These are phyloP conservation scores for Alternaria sp. DNA, from an alignment of 2,329 filamentous ascomycete species.

Conservation along the genomic window DNA sequence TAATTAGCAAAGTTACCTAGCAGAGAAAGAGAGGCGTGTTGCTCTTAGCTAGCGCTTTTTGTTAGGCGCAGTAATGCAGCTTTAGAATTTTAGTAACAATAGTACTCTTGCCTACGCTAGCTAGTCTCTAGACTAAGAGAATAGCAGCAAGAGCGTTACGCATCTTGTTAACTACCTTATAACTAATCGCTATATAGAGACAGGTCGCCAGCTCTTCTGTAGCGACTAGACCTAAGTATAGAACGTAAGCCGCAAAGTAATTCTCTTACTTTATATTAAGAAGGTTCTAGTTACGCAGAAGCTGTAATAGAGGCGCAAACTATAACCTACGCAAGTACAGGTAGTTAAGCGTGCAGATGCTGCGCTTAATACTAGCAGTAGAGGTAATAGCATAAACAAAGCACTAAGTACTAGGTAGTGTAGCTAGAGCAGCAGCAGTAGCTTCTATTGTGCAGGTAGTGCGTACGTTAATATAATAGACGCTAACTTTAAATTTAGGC, in stretches of 20 bases:
- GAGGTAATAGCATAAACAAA: not conserved
- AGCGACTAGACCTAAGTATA: not conserved
- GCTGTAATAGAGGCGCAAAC: not conserved
- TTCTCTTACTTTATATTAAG: not conserved
- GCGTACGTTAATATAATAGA: not conserved
- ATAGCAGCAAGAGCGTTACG: no score
- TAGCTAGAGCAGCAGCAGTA: not conserved
- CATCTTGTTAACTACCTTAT: not conserved
- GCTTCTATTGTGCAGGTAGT: not conserved
- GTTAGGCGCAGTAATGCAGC: not conserved
- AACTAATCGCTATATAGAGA: not conserved
- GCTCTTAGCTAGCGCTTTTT: not conserved
- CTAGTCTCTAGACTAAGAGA: not conserved
- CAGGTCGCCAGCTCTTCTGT: not conserved
- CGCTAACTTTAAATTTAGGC: not conserved
- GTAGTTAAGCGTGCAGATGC: not conserved
- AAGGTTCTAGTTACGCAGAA: not conserved
- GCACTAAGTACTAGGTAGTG: not conserved
- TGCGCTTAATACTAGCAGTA: not conserved
- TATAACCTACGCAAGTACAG: not conserved
- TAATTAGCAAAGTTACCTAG: not conserved
- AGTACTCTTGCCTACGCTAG: not conserved
- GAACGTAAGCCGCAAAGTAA: not conserved
- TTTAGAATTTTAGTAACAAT: not conserved
- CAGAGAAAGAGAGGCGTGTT: no score